Evolutionary conservation across 306 rosid genomes (phyloP).

Genomic region (Quercus bicolor): DNA sequence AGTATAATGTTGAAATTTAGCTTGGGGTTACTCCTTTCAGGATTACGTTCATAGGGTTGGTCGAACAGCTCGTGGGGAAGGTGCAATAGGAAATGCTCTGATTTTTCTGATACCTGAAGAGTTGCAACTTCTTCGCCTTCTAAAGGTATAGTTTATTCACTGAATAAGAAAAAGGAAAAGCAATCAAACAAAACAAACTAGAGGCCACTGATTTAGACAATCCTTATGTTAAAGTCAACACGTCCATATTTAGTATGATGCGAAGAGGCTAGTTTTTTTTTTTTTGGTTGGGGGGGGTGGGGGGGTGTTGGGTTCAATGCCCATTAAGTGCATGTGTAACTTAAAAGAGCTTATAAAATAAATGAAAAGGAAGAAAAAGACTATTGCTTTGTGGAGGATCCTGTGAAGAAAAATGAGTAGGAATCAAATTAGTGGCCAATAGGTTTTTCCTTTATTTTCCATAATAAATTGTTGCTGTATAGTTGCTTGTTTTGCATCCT

Average conservation of each 20-base stretch:
- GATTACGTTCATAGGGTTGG: constrained; percentile 98
- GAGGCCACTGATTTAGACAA: neutral
- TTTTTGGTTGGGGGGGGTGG: too few species aligned
- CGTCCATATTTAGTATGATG: neutral
- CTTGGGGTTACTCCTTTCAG: constrained; percentile 38
- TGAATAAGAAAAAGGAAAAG: neutral
- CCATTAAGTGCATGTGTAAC: too few species aligned
- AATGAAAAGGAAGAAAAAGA: too few species aligned
- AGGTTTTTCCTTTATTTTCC: neutral
- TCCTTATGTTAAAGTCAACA: neutral
- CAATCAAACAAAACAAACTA: neutral
- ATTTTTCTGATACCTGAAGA: constrained; percentile 1
- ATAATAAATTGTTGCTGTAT: neutral
- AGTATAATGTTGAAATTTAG: neutral
- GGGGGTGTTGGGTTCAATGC: too few species aligned
- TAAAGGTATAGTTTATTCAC: neutral
- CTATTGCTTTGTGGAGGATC: neutral
- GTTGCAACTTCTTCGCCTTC: constrained; percentile 1
- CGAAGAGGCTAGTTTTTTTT: neutral
- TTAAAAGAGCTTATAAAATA: too few species aligned
- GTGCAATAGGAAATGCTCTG: constrained; percentile 20
- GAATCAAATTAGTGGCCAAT: neutral
- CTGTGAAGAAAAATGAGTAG: neutral
- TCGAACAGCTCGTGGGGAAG: constrained; percentile 98
- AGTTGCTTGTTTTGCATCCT: constrained; percentile 7